Evolutionary conservation across 306 rosid species (phyloP).

Genomic region (Erythrophleum fordii): DNA sequence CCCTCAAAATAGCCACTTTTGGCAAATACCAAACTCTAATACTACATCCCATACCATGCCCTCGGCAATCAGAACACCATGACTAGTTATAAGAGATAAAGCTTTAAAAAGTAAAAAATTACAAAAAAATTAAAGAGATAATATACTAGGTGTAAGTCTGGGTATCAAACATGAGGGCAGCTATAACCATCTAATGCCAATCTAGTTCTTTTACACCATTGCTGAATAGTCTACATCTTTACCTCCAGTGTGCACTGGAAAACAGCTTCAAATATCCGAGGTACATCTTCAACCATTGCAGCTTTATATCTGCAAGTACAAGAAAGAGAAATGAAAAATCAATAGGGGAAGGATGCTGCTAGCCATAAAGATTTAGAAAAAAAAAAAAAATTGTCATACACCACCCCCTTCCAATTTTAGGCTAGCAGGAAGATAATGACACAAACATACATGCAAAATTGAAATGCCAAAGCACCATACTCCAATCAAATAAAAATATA

Average conservation of each 20-base stretch:
- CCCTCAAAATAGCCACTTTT: background rate
- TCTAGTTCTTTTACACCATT: background rate
- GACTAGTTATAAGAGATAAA: no score
- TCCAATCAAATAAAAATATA: background rate
- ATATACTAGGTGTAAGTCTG: background rate
- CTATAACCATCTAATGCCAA: constrained; percentile 11
- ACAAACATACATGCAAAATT: constrained; percentile 5
- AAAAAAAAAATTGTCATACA: background rate
- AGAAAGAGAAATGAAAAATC: background rate
- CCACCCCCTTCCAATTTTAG: background rate
- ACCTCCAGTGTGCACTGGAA: constrained; percentile 99
- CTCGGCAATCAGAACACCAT: background rate
- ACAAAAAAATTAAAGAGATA: background rate
- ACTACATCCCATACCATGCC: background rate
- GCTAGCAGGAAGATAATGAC: background rate
- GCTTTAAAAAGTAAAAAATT: background rate
- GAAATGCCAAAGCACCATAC: constrained; percentile 21
- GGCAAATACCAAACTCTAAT: background rate
- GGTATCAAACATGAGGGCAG: constrained; percentile 4
- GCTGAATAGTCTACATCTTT: constrained; percentile 33
- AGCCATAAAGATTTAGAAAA: background rate
- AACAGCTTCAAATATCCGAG: constrained; percentile 97
- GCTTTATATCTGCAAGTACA: constrained; percentile 69
- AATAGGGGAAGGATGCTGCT: background rate
- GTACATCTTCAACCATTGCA: constrained; percentile 93